Percentiles rank a stretch among this genome's conserved stretches.
Conservation (phyloP, 1,139 yeast species). For the Zygosaccharomyces pseudobailii region DNA sequence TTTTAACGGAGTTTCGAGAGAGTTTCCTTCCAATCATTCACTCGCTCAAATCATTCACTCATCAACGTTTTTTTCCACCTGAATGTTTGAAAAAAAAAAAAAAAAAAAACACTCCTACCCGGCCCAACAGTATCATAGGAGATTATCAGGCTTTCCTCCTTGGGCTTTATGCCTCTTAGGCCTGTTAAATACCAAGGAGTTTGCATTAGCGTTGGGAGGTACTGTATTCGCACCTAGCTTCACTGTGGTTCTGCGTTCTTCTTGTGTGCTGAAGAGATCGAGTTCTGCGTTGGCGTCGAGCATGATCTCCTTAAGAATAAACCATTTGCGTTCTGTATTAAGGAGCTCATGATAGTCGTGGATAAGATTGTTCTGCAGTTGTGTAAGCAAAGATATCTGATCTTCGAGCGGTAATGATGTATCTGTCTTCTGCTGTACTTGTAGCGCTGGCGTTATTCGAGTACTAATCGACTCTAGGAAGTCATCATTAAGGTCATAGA, state of each 20-base stretch:
- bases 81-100: conserved; percentile 2
- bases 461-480: conserved; percentile 15
- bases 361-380: conserved; percentile 22
- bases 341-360: conserved; percentile 19
- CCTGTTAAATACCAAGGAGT: conserved; percentile 17
- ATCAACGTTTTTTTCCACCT: not conserved
- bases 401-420: conserved; percentile 15
- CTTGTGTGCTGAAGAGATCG: conserved; percentile 28
- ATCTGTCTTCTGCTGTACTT: conserved; percentile 3
- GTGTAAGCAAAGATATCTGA: conserved; percentile 22
- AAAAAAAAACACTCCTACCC: conserved; percentile 1
- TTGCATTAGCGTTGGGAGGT: conserved; percentile 14
- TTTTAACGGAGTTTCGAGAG: conserved; percentile 1
- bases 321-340: conserved; percentile 31
- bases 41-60: not conserved
- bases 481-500: conserved; percentile 28
- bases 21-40: not conserved
- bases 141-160: conserved; percentile 2
- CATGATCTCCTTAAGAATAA: conserved; percentile 28
- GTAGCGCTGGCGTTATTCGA: not conserved
- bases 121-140: conserved; percentile 5
- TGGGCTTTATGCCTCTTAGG: conserved; percentile 10
- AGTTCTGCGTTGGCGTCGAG: conserved; percentile 33
- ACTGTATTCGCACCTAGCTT: conserved; percentile 15
- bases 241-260: conserved; percentile 9